phyloP scores from a whole-genome alignment of 2,329 filamentous ascomycete genomes.

The Balansia obtecta region DNA sequence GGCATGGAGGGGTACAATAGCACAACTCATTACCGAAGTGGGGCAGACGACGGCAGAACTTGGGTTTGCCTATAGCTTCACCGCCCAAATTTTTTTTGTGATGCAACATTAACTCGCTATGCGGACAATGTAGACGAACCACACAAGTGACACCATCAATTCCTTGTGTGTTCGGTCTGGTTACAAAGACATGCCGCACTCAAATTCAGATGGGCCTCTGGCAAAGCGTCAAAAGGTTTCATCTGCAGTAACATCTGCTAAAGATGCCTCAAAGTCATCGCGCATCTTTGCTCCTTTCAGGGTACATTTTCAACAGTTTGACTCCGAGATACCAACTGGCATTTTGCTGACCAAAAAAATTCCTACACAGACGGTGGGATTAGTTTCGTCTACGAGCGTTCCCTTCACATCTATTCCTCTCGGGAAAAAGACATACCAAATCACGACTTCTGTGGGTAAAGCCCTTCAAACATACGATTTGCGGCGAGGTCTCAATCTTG shows the following conservation, averaged over 20 bases:
- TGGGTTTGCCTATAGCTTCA: constrained; percentile 6
- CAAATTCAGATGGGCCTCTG: constrained; percentile 47
- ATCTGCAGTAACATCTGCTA: constrained; percentile 22
- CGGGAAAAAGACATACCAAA: constrained; percentile 91
- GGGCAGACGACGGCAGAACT: constrained; percentile 11
- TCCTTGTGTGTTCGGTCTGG: background rate
- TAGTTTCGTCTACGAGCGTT: constrained; percentile 81
- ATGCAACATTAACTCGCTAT: background rate
- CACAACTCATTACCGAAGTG: background rate
- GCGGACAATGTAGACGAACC: background rate
- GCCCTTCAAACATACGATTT: constrained; percentile 94
- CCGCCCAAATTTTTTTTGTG: constrained; percentile 15
- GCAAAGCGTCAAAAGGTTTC: constrained; percentile 66
- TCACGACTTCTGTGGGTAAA: constrained; percentile 86
- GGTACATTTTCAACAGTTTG: constrained; percentile 39
- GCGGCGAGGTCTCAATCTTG: constrained; percentile 74
- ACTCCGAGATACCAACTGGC: background rate
- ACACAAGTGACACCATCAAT: background rate
- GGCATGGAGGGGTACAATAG: too few species aligned
- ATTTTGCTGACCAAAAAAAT: constrained; percentile 5
- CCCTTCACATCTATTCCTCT: constrained; percentile 83
- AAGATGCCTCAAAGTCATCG: constrained; percentile 41
- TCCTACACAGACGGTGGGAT: constrained; percentile 63
- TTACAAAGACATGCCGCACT: constrained; percentile 38
- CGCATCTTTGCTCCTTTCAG: constrained; percentile 88